Percentiles rank a stretch among this genome's conserved stretches.
Conservation (phyloP, 2,329 filamentous ascomycete species). For the Colletotrichum sp. region DNA sequence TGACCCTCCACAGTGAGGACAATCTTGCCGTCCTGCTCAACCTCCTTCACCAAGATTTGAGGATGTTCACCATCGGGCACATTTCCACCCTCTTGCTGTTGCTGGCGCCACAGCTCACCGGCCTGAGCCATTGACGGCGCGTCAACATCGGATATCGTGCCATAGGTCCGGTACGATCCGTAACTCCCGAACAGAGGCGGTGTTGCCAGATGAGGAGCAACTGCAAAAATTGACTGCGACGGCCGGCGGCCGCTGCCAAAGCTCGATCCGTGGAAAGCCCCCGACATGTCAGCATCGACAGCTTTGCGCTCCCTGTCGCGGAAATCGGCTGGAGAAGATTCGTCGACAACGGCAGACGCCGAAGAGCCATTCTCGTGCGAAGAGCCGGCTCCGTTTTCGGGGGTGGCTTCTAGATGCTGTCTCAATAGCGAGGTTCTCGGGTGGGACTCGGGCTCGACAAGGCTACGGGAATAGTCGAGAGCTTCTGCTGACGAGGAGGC, state of each 20-base stretch:
- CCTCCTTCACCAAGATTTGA: conserved; percentile 84
- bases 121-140: conserved; percentile 56
- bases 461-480: conserved; percentile 46
- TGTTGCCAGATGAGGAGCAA: conserved; percentile 67
- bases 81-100: conserved; percentile 54
- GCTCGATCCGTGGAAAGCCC: conserved; percentile 33
- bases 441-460: conserved; percentile 39
- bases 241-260: conserved; percentile 33
- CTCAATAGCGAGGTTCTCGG: conserved; percentile 52
- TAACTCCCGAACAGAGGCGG: conserved; percentile 77
- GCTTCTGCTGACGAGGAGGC: conserved; percentile 35
- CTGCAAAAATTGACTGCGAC: conserved; percentile 58
- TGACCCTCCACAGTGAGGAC: conserved; percentile 87
- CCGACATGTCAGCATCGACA: conserved; percentile 48
- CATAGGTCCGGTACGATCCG: conserved; percentile 60
- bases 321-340: conserved; percentile 29
- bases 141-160: conserved; percentile 52
- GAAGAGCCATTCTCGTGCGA: conserved; percentile 8
- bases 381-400: conserved; percentile 3
- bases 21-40: conserved; percentile 86
- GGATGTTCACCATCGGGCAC: conserved; percentile 65
- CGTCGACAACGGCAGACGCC: conserved; percentile 20
- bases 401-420: conserved; percentile 52
- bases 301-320: conserved; percentile 54
- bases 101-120: conserved; percentile 56